Base-by-base conservation (phyloP, 495 filamentous ascomycete species). In the Barbatosphaeria neglecta region DNA sequence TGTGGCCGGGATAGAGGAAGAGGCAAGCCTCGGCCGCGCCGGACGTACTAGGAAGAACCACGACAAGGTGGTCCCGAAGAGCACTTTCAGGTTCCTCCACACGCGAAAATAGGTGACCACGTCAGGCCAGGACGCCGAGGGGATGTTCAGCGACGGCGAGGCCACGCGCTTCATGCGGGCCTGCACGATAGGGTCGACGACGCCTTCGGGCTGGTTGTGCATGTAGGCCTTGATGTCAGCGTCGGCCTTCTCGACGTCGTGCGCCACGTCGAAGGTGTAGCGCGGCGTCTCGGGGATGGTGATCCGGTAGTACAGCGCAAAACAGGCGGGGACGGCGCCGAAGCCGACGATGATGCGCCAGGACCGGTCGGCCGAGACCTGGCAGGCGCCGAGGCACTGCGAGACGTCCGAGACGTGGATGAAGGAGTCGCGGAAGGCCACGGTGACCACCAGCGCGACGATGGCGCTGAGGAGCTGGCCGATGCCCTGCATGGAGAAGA, bases 401-500 rank as follows among this genome's bases (percentile, higher is more conserved):
- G 58, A 60, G 5, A 63, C 58, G 16, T 69, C 70, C 6, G 59
- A 37, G 10, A 63, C 64, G 16, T 63, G 60, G 44, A 68, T 49
- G 11, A 88, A 80, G 2, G 80, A 77, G 6, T 69, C 68, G 51
- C 80, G 82, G 73, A 90, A 92, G 22, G 76, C 82, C 11, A 69
- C 61, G 1, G 78, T 83, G 31, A 85, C 77, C 40, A 87, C 78
- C 22, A 92, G 64, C 4, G 83, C 81, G 11, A 88, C 69, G 7
- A 90, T 64, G 1, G 84, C 83, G 35, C 82, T 84, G 5, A 69
- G 70, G 42, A 90, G 72, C 58, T 89, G 74, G 40, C 87, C 87
- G 47, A 87, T 72, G 31, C 85, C 85, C 57, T 92, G 87, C 82
- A 90, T 90, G 25, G 84, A 81, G 56, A 94, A 92, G 28, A 94